Conservation (phyloP, 106 monocot genomes). For the Phalaenopsis aphrodite region DNA sequence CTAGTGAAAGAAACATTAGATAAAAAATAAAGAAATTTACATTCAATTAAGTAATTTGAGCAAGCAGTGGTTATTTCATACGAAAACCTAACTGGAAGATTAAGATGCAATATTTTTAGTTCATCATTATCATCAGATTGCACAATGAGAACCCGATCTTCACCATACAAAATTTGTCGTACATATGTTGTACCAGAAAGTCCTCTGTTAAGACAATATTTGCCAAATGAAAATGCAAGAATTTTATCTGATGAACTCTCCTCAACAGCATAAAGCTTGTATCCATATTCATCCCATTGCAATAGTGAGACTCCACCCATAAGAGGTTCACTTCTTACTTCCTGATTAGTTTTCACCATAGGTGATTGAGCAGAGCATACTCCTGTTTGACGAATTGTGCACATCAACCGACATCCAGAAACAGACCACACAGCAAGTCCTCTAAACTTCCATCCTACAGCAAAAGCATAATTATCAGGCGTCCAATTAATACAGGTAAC, state of each 20-base stretch:
- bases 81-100: conserved; percentile 78
- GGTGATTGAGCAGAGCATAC: conserved; percentile 75
- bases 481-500: conserved; percentile 94
- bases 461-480: conserved; percentile 92
- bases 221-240: conserved; percentile 92
- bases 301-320: conserved; percentile 69
- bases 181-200: conserved; percentile 85
- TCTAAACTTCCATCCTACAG: conserved; percentile 94
- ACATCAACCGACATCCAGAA: conserved; percentile 96
- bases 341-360: conserved; percentile 55
- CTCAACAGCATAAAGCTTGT: conserved; percentile 87
- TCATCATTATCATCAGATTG: conserved; percentile 87
- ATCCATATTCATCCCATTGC: conserved; percentile 98
- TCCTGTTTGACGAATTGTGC: conserved; percentile 91
- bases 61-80: conserved; percentile 5
- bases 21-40: conserved; percentile 11
- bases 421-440: conserved; percentile 98
- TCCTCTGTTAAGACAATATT: conserved; percentile 88
- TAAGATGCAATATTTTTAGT: conserved; percentile 86
- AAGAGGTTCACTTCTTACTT: conserved; percentile 80
- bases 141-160: conserved; percentile 87
- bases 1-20: conserved; percentile 26
- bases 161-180: conserved; percentile 90
- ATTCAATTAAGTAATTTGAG: conserved; percentile 1
- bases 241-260: conserved; percentile 64